A percentile compares a stretch with the other conserved stretches of the same genome.
Evolutionary conservation across 768 basidiomycete species (phyloP).

Genomic region (Mycena filopes): DNA sequence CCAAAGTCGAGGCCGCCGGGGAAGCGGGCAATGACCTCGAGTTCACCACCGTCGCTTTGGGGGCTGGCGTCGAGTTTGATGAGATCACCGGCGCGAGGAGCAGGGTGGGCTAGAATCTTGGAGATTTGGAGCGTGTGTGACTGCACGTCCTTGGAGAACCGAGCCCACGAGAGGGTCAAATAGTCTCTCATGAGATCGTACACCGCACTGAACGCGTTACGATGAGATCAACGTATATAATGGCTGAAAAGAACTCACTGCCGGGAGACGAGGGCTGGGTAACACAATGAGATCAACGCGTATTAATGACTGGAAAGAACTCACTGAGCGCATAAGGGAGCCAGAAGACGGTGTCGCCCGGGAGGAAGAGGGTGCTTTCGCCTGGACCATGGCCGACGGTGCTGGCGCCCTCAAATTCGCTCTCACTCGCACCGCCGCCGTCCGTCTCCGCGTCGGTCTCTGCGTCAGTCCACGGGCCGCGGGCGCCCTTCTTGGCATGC

Average conservation of each 20-base stretch:
- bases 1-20: conserved; percentile 96
- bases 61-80: conserved; percentile 88
- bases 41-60: conserved; percentile 61
- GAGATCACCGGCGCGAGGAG: conserved; percentile 87
- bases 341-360: conserved; percentile 94
- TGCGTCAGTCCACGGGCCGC: conserved; percentile 76
- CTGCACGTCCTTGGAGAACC: conserved; percentile 93
- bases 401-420: conserved; percentile 86
- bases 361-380: conserved; percentile 89
- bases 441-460: conserved; percentile 87
- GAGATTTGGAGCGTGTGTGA: conserved; percentile 92
- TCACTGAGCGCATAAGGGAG: conserved; percentile 91
- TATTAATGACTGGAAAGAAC: conserved; percentile 40
- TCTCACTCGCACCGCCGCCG: conserved; percentile 81
- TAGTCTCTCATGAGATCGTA: conserved; percentile 97
- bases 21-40: conserved; percentile 91
- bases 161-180: conserved; percentile 94
- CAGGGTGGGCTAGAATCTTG: conserved; percentile 88
- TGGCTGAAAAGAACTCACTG: too few species aligned
- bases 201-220: too few species aligned
- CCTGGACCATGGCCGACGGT: conserved; percentile 85
- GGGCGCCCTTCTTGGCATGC: conserved; percentile 64
- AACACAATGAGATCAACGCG: conserved; percentile 24
- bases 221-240: too few species aligned
- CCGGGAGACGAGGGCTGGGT: conserved; percentile 85